phyloP scores from a whole-genome alignment of 306 rosid species.

The Trifolium pratense region DNA sequence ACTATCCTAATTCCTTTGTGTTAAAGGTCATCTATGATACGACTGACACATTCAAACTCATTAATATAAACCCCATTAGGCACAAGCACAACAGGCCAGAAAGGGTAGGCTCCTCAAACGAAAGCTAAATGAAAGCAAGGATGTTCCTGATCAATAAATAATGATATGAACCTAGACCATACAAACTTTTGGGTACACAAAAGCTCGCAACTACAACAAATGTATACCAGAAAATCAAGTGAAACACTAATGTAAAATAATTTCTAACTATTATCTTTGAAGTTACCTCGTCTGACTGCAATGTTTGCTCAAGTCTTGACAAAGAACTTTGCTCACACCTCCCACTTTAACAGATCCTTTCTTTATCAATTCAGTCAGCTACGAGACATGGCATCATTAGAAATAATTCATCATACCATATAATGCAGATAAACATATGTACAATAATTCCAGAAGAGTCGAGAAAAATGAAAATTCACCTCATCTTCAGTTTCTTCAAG shows the following conservation, averaged over 20 bases:
- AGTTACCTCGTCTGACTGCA: slow-evolving; percentile 72
- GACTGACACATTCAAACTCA: slow-evolving; percentile 13
- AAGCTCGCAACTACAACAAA: slow-evolving; percentile 14
- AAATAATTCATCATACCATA: slow-evolving; percentile 2
- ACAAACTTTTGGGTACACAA: slow-evolving; percentile 12
- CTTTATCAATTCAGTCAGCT: slow-evolving; percentile 86
- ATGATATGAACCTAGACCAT: slow-evolving; percentile 12
- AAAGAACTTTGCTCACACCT: slow-evolving; percentile 83
- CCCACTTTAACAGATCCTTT: slow-evolving; percentile 78
- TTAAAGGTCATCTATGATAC: neutral
- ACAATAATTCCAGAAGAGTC: slow-evolving; percentile 37
- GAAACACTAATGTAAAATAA: slow-evolving; percentile 26
- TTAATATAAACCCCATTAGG: slow-evolving; percentile 18
- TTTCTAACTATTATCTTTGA: slow-evolving; percentile 32
- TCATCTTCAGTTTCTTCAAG: slow-evolving; percentile 94
- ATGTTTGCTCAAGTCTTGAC: slow-evolving; percentile 88
- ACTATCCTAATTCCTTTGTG: slow-evolving; percentile 10
- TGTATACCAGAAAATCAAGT: slow-evolving; percentile 14
- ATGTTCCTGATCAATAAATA: slow-evolving; percentile 28
- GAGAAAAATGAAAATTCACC: slow-evolving; percentile 52
- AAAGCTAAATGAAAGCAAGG: slow-evolving; percentile 21
- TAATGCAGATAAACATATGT: slow-evolving; percentile 34
- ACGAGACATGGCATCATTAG: slow-evolving; percentile 37
- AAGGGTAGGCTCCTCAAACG: slow-evolving; percentile 19
- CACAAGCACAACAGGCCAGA: slow-evolving; percentile 16